Evolutionary conservation across 371 early-diverging fungal genomes (phyloP).

Genomic region (Apophysomyces sp.): DNA sequence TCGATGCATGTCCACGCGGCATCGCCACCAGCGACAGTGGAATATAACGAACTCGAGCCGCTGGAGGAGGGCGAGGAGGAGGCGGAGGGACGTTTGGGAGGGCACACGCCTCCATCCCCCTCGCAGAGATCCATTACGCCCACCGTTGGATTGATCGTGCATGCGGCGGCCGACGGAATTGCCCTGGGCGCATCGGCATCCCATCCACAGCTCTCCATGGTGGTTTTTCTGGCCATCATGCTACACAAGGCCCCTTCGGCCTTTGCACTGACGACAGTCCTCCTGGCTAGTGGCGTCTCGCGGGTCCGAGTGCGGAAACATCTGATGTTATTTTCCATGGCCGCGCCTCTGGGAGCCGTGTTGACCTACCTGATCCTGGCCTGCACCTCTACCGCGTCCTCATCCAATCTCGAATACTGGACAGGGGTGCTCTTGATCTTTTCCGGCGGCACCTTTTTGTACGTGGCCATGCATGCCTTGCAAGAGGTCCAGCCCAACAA

Average conservation of each 20-base stretch:
- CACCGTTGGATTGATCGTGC: constrained; percentile 88
- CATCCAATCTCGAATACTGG: constrained; percentile 63
- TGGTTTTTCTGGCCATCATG: constrained; percentile 94
- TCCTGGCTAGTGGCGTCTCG: constrained; percentile 73
- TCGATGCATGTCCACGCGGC: constrained; percentile 51
- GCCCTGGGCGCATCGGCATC: constrained; percentile 83
- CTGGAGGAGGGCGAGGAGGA: constrained; percentile 7
- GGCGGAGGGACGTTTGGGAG: constrained; percentile 23
- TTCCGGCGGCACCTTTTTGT: constrained; percentile 89
- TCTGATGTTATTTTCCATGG: constrained; percentile 77
- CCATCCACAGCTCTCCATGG: constrained; percentile 71
- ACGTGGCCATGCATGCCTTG: constrained; percentile 79
- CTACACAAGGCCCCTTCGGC: constrained; percentile 96
- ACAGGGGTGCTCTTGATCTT: constrained; percentile 82
- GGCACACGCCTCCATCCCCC: constrained; percentile 19
- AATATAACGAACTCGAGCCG: constrained; percentile 8
- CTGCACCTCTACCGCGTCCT: constrained; percentile 23
- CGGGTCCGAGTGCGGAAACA: constrained; percentile 69
- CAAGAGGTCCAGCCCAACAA: constrained; percentile 29
- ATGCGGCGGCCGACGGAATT: constrained; percentile 94
- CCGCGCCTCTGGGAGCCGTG: constrained; percentile 86
- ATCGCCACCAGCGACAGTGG: constrained; percentile 16
- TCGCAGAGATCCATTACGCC: constrained; percentile 37
- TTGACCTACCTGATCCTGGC: constrained; percentile 65
- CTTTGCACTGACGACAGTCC: constrained; percentile 84